Percentiles rank a stretch among this genome's conserved stretches.
phyloP scores from a whole-genome alignment of 2,329 filamentous ascomycete genomes.

The Neonectria hederae region DNA sequence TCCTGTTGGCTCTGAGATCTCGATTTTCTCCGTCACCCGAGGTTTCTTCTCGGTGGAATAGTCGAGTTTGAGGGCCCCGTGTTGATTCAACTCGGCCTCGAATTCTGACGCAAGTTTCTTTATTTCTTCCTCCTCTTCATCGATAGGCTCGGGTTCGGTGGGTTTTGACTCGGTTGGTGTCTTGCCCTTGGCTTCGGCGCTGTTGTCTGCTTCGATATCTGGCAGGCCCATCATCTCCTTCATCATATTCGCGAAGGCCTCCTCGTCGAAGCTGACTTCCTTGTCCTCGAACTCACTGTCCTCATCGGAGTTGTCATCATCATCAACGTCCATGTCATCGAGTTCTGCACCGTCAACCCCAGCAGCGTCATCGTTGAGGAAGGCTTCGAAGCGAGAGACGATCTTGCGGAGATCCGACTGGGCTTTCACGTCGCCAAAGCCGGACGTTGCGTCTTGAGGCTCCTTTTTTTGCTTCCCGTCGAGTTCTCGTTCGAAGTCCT shows the following conservation, averaged over 20 bases:
- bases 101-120: constrained; percentile 72
- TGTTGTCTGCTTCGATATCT: constrained; percentile 22
- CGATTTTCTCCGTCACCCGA: constrained; percentile 43
- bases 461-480: constrained; percentile 56
- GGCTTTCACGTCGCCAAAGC: constrained; percentile 72
- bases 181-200: constrained; percentile 9
- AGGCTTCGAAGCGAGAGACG: constrained; percentile 91
- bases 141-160: constrained; percentile 46
- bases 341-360: constrained; percentile 81
- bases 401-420: constrained; percentile 87
- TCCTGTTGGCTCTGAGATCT: constrained; percentile 29
- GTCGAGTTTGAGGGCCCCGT: constrained; percentile 71
- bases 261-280: constrained; percentile 83
- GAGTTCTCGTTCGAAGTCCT: constrained; percentile 87
- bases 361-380: constrained; percentile 85
- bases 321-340: constrained; percentile 74
- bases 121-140: constrained; percentile 69
- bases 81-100: constrained; percentile 75
- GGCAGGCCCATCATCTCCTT: constrained; percentile 85
- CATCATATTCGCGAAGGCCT: constrained; percentile 88
- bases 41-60: constrained; percentile 45
- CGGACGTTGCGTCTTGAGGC: constrained; percentile 48
- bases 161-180: background rate
- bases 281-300: constrained; percentile 75
- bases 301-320: constrained; percentile 61